These are phyloP conservation scores for Grosmannia serpens DNA, from an alignment of 2,329 filamentous ascomycete species.

Conservation along the genomic window DNA sequence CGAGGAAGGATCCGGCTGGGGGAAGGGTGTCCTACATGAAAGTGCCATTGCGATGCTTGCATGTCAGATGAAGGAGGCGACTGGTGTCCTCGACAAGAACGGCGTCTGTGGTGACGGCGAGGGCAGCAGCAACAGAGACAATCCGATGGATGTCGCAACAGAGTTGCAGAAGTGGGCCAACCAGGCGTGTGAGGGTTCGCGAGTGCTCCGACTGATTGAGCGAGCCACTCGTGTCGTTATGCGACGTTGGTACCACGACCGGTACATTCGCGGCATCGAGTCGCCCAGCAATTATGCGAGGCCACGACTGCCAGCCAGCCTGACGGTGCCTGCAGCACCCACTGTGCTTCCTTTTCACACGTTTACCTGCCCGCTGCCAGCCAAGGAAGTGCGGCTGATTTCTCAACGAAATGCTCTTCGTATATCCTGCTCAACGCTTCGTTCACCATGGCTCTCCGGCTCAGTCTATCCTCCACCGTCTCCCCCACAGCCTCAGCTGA, in stretches of 20 bases:
- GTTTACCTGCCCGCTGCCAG: conserved; percentile 87
- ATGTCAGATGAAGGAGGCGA: conserved; percentile 31
- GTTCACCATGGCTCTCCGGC: conserved; percentile 72
- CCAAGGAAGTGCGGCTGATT: conserved; percentile 84
- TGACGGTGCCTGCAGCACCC: conserved; percentile 76
- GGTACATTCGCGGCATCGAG: conserved; percentile 51
- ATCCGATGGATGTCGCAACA: conserved; percentile 23
- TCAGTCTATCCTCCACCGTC: conserved; percentile 75
- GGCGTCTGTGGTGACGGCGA: neutral
- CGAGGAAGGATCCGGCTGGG: conserved; percentile 77
- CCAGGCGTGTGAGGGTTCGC: conserved; percentile 77
- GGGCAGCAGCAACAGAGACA: neutral
- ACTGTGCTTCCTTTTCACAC: conserved; percentile 96
- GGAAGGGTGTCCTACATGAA: conserved; percentile 54
- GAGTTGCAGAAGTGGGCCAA: conserved; percentile 53
- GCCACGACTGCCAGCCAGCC: conserved; percentile 57
- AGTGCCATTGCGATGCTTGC: conserved; percentile 38
- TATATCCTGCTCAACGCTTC: conserved; percentile 82
- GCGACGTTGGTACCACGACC: conserved; percentile 83
- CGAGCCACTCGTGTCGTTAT: conserved; percentile 66
- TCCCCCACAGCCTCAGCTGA: conserved; percentile 73
- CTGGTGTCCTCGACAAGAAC: conserved; percentile 18
- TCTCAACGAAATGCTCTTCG: conserved; percentile 89
- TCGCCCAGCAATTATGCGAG: conserved; percentile 53
- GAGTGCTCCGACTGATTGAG: conserved; percentile 72